Conservation (phyloP, 1,139 yeast species). For the Nakaseomyces delphensis region DNA sequence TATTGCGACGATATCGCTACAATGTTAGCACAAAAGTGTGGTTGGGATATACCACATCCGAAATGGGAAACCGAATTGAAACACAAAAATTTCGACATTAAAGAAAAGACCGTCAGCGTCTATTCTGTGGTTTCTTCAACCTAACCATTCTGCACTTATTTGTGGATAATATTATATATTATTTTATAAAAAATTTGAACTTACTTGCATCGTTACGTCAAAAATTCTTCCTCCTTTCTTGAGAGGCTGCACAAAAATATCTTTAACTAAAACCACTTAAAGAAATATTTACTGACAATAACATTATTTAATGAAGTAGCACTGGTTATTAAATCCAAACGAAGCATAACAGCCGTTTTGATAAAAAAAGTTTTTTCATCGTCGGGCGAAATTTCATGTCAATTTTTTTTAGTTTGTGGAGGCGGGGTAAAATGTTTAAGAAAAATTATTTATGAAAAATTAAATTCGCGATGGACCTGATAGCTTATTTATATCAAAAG, state of each 20-base stretch:
- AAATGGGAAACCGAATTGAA: slow-evolving; percentile 28
- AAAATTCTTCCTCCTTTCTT: no score
- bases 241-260: no score
- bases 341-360: slow-evolving; percentile 1
- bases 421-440: no score
- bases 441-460: no score
- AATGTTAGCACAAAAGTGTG: slow-evolving; percentile 49
- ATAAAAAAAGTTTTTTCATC: background rate
- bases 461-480: no score
- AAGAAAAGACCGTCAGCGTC: slow-evolving; percentile 26
- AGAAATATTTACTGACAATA: no score
- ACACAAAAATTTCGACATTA: slow-evolving; percentile 19
- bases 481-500: background rate
- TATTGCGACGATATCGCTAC: slow-evolving; percentile 82
- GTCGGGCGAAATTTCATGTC: background rate
- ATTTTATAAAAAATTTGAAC: background rate
- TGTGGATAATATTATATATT: background rate
- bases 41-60: slow-evolving; percentile 62
- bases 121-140: slow-evolving; percentile 11
- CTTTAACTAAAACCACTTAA: no score
- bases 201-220: background rate
- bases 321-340: no score
- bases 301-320: background rate
- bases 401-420: no score
- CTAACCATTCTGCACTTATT: background rate